Evolutionary conservation across 176 grass and related monocot species (phyloP).

Genomic region (Lolium multiflorum): DNA sequence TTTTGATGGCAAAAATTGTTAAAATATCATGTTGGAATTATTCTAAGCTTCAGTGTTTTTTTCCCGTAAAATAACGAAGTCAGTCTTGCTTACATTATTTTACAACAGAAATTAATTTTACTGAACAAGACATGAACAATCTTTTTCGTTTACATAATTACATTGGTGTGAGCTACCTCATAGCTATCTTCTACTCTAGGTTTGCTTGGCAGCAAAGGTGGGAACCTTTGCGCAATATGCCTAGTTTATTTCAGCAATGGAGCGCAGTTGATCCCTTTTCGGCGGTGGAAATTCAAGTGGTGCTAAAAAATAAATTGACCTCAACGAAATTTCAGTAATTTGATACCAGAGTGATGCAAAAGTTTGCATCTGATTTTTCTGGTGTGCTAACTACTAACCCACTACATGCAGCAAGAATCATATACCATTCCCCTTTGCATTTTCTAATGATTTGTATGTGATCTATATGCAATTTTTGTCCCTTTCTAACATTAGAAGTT

Average conservation of each 20-base stretch:
- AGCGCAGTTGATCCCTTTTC: slow-evolving; percentile 26
- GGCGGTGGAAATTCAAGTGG: slow-evolving; percentile 50
- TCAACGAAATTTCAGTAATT: slow-evolving; percentile 21
- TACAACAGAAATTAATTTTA: not conserved
- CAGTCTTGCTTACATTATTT: slow-evolving; percentile 24
- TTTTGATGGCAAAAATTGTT: not conserved
- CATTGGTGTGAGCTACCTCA: slow-evolving; percentile 3
- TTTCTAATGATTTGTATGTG: slow-evolving; percentile 60
- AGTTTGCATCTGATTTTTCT: slow-evolving; percentile 29
- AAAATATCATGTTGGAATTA: not conserved
- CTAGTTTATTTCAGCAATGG: slow-evolving; percentile 37
- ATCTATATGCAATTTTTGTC: slow-evolving; percentile 48
- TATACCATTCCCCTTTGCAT: slow-evolving; percentile 55
- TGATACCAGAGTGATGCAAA: slow-evolving; percentile 44
- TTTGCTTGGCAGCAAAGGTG: slow-evolving; percentile 56
- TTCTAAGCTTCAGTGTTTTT: slow-evolving; percentile 17
- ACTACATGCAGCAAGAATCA: slow-evolving; percentile 59
- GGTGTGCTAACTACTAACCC: slow-evolving; percentile 25
- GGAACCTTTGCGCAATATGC: slow-evolving; percentile 56
- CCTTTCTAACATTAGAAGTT: slow-evolving; percentile 43
- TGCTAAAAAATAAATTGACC: slow-evolving; percentile 41
- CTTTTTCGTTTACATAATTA: not conserved
- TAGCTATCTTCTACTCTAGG: slow-evolving; percentile 46
- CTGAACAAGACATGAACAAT: not conserved
- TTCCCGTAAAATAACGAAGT: slow-evolving; percentile 1